Evolutionary conservation across 345 rosid genomes (phyloP), one percentile per base, ranked within the genome.

Genomic region (Kandelia obovata): DNA sequence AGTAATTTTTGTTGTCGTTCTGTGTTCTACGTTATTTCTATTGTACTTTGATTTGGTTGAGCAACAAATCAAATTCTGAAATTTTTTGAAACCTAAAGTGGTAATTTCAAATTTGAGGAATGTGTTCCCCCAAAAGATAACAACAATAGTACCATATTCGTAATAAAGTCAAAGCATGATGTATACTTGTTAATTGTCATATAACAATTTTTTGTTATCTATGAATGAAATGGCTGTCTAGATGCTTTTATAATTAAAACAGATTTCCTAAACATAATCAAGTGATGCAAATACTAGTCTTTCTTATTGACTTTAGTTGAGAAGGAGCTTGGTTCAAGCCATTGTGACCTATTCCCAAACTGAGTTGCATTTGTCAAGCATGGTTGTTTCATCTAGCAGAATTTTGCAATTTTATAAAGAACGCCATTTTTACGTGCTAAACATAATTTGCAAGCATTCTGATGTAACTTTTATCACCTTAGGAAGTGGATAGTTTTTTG

Each of bases 11-110:
- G 6, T 32, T 58, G 13, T 26, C 15, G 2, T 35, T 47, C 30
- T 49, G n/a, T 65, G 49, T 55, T 62, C 55, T 39, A 17, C 16
- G 0, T 74, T 39, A 19, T 52, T 37, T 59, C 25, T 64, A 63
- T 62, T 53, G 27, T 66, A 27, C 60, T 23, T 61, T 59, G 57
- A 9, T 32, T 59, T 68, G 73, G 39, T 78, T 19, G 34, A 34
- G n/a, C 49, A 56, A 30, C 31, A 31, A 23, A 31, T 53, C 21
- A 26, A 69, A 20, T 16, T 53, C 62, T 68, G 59, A 59, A 30
- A 17, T 28, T 53, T 59, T 64, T 64, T 8, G 19, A 53, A 62
- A 49, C 58, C 16, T 51, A 19, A 30, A 30, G 27, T 19, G 53
- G 46, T n/a, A 65, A 15, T 51, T 64, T 30, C 15, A 23, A 8